Evolutionary conservation across 106 monocot species (phyloP), one percentile per base, ranked within the genome.

Genomic region (Posidonia australis): DNA sequence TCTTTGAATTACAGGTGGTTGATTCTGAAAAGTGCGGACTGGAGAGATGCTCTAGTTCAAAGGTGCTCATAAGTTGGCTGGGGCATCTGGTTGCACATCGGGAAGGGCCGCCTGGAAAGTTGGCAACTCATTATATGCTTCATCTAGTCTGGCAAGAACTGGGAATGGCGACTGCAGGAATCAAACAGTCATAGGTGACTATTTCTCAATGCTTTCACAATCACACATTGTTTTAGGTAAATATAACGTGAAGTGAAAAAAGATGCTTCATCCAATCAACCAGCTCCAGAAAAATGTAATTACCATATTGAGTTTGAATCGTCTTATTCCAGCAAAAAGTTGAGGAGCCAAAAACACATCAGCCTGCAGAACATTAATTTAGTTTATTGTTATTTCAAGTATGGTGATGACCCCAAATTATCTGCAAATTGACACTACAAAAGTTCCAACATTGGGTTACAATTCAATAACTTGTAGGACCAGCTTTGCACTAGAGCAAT

Each of bases 311-410:
- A 76, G 55, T 13, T 69, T 69, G 11, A 76, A 69, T 45, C 76
- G 30, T 18, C 17, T 22, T 28, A 54, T 69, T 19, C 76, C 76
- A 10, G 62, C 31, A 29, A 54, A 57, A 47, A 76, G 62, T 45
- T 76, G 76, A 24, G 76, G 76, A 46, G 76, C 76, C 61, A 76
- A 54, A 44, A 76, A 76, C 13, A 76, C 69, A 64, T 76, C 76
- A 63, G 76, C 76, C 76, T 76, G 76, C 27, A 55, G 22, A 64
- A 7, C 16, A 7, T 36, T 36, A 25, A 4, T 57, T 57, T 4
- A 28, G 9, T 9, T 11, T n/a, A 21, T 24, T 53, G 57, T 57
- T 14, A 28, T 4, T 28, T 9, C 27, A 14, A 57, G 57, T 21
- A 29, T 12, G 18, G 21, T 19, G 52, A 56, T 19, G 20, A 56